phyloP scores from a whole-genome alignment of 768 basidiomycete species.

The Russula dissimulans region DNA sequence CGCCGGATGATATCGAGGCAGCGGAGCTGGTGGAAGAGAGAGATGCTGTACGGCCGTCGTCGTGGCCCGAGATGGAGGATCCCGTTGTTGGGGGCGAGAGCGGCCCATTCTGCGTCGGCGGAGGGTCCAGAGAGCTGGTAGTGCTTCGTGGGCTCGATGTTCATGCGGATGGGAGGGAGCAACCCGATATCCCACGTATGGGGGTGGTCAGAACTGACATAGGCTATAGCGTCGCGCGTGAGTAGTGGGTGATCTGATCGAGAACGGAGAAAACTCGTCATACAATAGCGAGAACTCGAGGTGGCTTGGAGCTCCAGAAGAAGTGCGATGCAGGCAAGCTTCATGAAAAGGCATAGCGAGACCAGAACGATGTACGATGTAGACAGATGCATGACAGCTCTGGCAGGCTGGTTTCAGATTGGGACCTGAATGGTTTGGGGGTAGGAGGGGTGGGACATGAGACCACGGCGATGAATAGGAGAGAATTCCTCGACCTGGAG shows the following conservation, averaged over 20 bases:
- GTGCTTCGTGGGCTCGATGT: background rate
- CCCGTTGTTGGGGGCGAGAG: slow-evolving; percentile 20
- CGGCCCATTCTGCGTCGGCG: slow-evolving; percentile 20
- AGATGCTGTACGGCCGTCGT: slow-evolving; percentile 27
- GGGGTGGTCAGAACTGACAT: background rate
- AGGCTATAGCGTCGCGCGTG: background rate
- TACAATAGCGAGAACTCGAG: background rate
- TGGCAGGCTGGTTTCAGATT: background rate
- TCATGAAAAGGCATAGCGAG: background rate
- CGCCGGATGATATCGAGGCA: slow-evolving; percentile 32
- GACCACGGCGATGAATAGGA: too few relatives aligned
- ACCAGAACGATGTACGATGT: background rate
- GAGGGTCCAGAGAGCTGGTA: slow-evolving; percentile 4
- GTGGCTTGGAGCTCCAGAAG: background rate
- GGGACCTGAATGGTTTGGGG: too few relatives aligned
- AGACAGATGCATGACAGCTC: background rate
- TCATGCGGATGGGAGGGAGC: slow-evolving; percentile 1
- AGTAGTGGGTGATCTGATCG: background rate
- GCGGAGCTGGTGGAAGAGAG: slow-evolving; percentile 34
- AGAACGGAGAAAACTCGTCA: background rate
- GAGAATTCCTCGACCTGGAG: too few relatives aligned
- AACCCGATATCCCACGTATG: slow-evolving; percentile 1
- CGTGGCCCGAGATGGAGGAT: slow-evolving; percentile 22
- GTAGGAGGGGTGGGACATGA: too few relatives aligned
- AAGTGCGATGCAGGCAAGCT: background rate